A percentile compares a stretch with the other conserved stretches of the same genome.
Evolutionary conservation across 2,329 filamentous ascomycete genomes (phyloP).

Genomic region (Sclerotinia subarctica): DNA sequence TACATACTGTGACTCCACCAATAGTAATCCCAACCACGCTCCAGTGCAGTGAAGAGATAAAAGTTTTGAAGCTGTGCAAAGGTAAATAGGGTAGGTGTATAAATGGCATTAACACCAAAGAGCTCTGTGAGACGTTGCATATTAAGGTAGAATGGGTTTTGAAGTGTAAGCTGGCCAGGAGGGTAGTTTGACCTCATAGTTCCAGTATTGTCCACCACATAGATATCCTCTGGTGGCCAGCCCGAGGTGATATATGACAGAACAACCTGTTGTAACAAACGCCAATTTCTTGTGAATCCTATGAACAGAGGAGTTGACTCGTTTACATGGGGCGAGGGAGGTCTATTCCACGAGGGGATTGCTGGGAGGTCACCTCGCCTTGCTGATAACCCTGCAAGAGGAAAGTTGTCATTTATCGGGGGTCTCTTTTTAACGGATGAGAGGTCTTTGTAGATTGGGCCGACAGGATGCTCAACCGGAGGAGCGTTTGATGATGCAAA

Average conservation of each 20-base stretch:
- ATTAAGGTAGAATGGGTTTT: slow-evolving; percentile 57
- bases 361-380: not conserved
- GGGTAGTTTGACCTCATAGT: slow-evolving; percentile 51
- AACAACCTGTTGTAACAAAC: slow-evolving; percentile 54
- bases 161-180: slow-evolving; percentile 46
- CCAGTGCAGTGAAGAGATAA: slow-evolving; percentile 47
- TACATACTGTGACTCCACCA: slow-evolving; percentile 57
- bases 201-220: slow-evolving; percentile 58
- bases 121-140: slow-evolving; percentile 45
- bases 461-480: not conserved
- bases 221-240: slow-evolving; percentile 56
- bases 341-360: not conserved
- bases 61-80: slow-evolving; percentile 58
- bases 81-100: slow-evolving; percentile 50
- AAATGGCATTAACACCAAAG: slow-evolving; percentile 51
- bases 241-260: slow-evolving; percentile 57
- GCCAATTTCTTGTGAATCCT: slow-evolving; percentile 56
- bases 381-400: not conserved
- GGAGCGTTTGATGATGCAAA: not conserved
- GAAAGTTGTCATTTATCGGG: not conserved
- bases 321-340: slow-evolving; percentile 36
- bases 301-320: slow-evolving; percentile 53
- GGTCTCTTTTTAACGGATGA: not conserved
- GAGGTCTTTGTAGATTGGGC: not conserved
- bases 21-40: slow-evolving; percentile 47